A percentile compares a stretch with the other conserved stretches of the same genome.
phyloP scores from a whole-genome alignment of 805 yeast species.

The Saccharomycopsis synnaedendra region DNA sequence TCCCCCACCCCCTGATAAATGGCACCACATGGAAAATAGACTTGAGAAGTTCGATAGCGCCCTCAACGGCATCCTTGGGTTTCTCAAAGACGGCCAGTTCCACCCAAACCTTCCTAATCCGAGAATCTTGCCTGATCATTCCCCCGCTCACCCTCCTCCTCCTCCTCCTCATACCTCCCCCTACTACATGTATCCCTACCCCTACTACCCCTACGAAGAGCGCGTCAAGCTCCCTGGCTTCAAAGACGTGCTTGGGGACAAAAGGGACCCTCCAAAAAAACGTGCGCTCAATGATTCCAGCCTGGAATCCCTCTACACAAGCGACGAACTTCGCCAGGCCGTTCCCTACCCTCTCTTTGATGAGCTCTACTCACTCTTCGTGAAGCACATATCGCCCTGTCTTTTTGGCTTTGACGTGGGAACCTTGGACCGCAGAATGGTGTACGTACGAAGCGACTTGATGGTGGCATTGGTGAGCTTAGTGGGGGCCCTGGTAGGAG shows the following conservation, averaged over 20 bases:
- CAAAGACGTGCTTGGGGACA: slow-evolving; percentile 4
- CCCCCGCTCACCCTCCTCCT: background rate
- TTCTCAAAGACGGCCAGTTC: slow-evolving; percentile 22
- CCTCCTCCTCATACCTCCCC: background rate
- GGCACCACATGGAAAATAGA: slow-evolving; percentile 27
- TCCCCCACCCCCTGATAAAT: slow-evolving; percentile 20
- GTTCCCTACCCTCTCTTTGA: slow-evolving; percentile 12
- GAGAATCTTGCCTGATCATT: background rate
- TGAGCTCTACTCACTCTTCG: slow-evolving; percentile 41
- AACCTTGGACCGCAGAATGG: slow-evolving; percentile 32
- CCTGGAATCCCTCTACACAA: background rate
- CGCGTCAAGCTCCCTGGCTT: background rate
- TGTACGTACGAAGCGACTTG: slow-evolving; percentile 48
- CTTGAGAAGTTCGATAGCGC: slow-evolving; percentile 29
- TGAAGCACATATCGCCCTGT: slow-evolving; percentile 46
- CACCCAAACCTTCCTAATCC: slow-evolving; percentile 3
- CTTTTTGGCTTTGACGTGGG: slow-evolving; percentile 54
- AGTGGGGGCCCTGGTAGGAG: slow-evolving; percentile 53
- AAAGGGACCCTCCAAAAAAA: slow-evolving; percentile 4
- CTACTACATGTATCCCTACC: background rate
- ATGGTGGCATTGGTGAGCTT: slow-evolving; percentile 49
- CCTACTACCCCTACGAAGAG: background rate
- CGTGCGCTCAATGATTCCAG: background rate
- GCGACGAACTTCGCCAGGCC: background rate
- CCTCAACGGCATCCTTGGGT: slow-evolving; percentile 26